These are phyloP conservation scores for Xerocomus spinulosus DNA, from an alignment of 768 basidiomycete genomes.

Conservation along the genomic window DNA sequence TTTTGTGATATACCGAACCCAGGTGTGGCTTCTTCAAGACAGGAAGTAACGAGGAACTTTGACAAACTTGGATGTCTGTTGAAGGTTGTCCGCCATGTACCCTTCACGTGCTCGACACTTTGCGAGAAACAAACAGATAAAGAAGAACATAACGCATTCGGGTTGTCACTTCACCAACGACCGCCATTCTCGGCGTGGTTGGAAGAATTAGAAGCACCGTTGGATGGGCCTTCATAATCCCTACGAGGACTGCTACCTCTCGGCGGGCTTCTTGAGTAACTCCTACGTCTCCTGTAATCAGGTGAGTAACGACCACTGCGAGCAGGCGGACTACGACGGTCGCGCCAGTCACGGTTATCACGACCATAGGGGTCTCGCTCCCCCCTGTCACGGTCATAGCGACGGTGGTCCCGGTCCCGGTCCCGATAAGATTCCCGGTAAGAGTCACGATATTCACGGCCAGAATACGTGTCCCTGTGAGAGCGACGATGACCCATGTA, in stretches of 20 bases:
- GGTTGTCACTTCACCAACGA: constrained; percentile 54
- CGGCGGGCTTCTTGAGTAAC: constrained; percentile 78
- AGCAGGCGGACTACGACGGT: constrained; percentile 72
- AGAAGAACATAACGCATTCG: constrained; percentile 25
- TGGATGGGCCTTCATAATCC: constrained; percentile 45
- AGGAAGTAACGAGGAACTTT: constrained; percentile 49
- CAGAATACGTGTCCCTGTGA: constrained; percentile 41
- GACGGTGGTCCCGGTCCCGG: constrained; percentile 40
- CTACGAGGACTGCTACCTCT: constrained; percentile 59
- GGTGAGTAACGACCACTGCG: constrained; percentile 69
- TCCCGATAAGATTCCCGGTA: constrained; percentile 45
- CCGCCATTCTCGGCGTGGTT: constrained; percentile 40
- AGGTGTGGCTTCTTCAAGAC: constrained; percentile 42
- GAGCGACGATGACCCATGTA: constrained; percentile 90
- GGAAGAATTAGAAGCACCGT: constrained; percentile 32
- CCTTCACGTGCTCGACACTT: constrained; percentile 44
- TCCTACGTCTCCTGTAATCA: constrained; percentile 68
- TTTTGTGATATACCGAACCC: constrained; percentile 52
- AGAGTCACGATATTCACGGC: constrained; percentile 44
- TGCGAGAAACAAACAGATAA: constrained; percentile 28
- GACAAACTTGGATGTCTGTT: constrained; percentile 41
- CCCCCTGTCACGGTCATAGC: constrained; percentile 41
- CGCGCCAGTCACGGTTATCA: constrained; percentile 72
- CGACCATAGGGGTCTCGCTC: constrained; percentile 63
- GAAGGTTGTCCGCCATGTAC: constrained; percentile 38